Percentiles rank a stretch among this genome's conserved stretches.
phyloP scores from a whole-genome alignment of 225 moss, liverwort and hornwort species.

The Bryum argenteum region DNA sequence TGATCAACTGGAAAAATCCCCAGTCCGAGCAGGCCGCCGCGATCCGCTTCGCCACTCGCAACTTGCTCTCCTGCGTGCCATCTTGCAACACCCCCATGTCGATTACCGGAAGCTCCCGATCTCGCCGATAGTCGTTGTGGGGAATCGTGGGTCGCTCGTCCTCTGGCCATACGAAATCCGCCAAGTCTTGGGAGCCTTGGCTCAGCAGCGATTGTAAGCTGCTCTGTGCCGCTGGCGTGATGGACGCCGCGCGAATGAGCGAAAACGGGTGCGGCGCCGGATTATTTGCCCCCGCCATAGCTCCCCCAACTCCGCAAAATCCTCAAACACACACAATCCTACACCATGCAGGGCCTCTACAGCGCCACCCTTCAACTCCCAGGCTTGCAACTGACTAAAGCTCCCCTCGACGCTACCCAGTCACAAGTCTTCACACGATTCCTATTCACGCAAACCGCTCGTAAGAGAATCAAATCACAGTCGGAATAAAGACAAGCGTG shows the following conservation, averaged over 20 bases:
- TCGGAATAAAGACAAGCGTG: background rate
- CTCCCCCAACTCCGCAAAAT: background rate
- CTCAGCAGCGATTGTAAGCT: constrained; percentile 42
- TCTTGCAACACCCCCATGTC: constrained; percentile 37
- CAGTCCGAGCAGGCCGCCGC: constrained; percentile 47
- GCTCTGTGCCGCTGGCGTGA: constrained; percentile 44
- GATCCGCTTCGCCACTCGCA: constrained; percentile 30
- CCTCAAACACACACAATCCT: background rate
- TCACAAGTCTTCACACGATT: background rate
- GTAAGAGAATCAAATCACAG: constrained; percentile 13
- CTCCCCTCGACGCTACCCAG: background rate
- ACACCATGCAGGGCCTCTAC: too few relatives aligned
- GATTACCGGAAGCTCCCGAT: constrained; percentile 53
- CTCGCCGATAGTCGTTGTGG: constrained; percentile 55
- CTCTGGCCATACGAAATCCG: constrained; percentile 59
- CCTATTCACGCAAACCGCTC: constrained; percentile 1
- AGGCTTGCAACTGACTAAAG: background rate
- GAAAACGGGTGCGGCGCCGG: constrained; percentile 39
- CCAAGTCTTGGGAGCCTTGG: constrained; percentile 46
- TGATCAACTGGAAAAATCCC: constrained; percentile 58
- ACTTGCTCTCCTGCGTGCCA: constrained; percentile 11
- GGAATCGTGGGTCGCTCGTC: constrained; percentile 50
- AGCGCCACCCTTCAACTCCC: background rate
- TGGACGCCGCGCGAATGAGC: constrained; percentile 55
- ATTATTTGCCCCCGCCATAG: constrained; percentile 34